Evolutionary conservation across 1,284 basidiomycete genomes (phyloP).

Genomic region (Naganishia albida): DNA sequence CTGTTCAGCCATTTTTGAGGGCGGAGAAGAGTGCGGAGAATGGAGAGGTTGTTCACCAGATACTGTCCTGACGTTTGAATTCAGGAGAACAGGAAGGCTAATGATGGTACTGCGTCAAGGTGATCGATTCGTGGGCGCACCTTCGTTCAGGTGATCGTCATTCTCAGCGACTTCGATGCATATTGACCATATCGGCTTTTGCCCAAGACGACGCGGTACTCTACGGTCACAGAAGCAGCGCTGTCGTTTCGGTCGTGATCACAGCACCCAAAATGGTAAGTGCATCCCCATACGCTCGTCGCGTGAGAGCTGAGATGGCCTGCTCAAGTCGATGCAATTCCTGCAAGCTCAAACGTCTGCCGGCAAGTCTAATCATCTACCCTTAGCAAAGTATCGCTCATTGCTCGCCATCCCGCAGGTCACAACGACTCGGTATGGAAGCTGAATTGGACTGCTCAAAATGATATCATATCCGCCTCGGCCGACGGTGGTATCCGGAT

Average conservation of each 20-base stretch:
- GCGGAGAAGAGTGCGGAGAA: neutral
- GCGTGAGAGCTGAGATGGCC: neutral
- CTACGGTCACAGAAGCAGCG: no score
- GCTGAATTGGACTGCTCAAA: slow-evolving; percentile 66
- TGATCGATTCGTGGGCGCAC: neutral
- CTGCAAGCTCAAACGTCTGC: slow-evolving; percentile 31
- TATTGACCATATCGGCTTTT: no score
- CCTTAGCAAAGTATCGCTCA: slow-evolving; percentile 20
- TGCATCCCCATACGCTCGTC: no score
- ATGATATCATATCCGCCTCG: slow-evolving; percentile 67
- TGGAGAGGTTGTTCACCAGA: no score
- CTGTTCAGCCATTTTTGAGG: slow-evolving; percentile 55
- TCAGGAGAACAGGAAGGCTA: neutral
- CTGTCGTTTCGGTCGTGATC: neutral
- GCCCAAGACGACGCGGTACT: no score
- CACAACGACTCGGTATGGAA: slow-evolving; percentile 77
- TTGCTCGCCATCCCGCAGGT: slow-evolving; percentile 56
- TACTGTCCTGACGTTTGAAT: no score
- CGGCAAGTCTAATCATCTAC: slow-evolving; percentile 10
- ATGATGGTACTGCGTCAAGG: neutral
- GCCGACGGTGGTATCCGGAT: slow-evolving; percentile 73
- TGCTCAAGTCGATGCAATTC: slow-evolving; percentile 32
- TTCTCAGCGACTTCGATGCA: neutral
- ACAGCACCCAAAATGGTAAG: neutral
- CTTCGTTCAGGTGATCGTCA: neutral